These are phyloP conservation scores for Phytophthora pini DNA, from an alignment of 352 stramenopile genomes.

Conservation along the genomic window DNA sequence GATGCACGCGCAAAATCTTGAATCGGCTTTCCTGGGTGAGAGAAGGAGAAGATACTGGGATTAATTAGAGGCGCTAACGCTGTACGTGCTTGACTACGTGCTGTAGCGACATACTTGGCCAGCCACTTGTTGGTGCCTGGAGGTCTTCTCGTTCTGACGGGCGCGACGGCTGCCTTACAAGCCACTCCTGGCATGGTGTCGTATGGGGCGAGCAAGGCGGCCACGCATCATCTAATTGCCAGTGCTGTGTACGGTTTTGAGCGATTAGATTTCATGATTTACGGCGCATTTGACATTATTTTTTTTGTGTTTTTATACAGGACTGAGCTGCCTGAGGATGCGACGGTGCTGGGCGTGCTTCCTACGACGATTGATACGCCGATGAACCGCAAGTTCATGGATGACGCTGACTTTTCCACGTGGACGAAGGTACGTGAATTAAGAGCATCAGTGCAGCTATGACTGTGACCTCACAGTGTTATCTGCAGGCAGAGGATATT, in stretches of 20 bases:
- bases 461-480: neutral
- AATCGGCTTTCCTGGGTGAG: slow-evolving; percentile 77
- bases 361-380: slow-evolving; percentile 88
- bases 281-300: slow-evolving; percentile 4
- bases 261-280: neutral
- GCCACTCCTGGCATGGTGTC: slow-evolving; percentile 86
- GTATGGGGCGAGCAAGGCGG: slow-evolving; percentile 90
- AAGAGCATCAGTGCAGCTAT: neutral
- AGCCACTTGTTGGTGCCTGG: slow-evolving; percentile 63
- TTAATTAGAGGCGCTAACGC: neutral
- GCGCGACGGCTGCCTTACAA: slow-evolving; percentile 78
- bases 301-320: slow-evolving; percentile 29
- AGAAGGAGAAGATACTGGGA: neutral
- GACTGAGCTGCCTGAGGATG: slow-evolving; percentile 55
- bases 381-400: slow-evolving; percentile 91
- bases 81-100: slow-evolving; percentile 3
- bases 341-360: slow-evolving; percentile 72
- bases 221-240: slow-evolving; percentile 89
- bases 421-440: slow-evolving; percentile 70
- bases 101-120: slow-evolving; percentile 81
- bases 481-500: slow-evolving; percentile 65
- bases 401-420: slow-evolving; percentile 81
- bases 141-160: slow-evolving; percentile 85
- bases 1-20: slow-evolving; percentile 84
- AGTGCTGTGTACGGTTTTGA: slow-evolving; percentile 73